Conservation (phyloP, 176 grass and related monocot genomes). For the Phragmites australis region DNA sequence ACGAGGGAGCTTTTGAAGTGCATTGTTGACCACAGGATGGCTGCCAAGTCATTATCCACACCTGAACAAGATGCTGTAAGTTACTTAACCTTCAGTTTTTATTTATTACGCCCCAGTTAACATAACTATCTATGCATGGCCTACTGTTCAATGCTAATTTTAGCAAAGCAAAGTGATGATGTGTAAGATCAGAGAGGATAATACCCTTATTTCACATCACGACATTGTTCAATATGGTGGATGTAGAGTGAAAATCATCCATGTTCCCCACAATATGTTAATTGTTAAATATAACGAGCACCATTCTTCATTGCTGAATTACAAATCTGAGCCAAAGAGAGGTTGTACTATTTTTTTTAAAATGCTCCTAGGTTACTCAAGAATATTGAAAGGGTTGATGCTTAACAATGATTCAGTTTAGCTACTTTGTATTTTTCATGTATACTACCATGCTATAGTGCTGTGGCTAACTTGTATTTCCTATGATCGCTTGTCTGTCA, state of each 20-base stretch:
- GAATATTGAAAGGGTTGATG: background rate
- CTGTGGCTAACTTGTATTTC: slow-evolving; percentile 21
- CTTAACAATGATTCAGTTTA: slow-evolving; percentile 13
- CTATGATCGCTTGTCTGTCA: too few relatives aligned
- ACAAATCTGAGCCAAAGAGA: background rate
- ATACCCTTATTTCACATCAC: background rate
- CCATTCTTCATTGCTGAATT: background rate
- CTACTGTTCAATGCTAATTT: slow-evolving; percentile 6
- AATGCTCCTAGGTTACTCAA: slow-evolving; percentile 1
- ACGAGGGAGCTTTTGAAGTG: slow-evolving; percentile 63
- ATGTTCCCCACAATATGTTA: slow-evolving; percentile 24
- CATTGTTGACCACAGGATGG: slow-evolving; percentile 66
- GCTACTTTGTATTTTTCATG: background rate
- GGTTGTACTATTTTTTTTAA: background rate
- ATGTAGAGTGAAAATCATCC: background rate
- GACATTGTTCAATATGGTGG: background rate
- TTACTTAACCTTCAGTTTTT: slow-evolving; percentile 22
- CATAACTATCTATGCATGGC: slow-evolving; percentile 19
- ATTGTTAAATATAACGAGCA: slow-evolving; percentile 2
- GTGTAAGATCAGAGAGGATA: background rate
- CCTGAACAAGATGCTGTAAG: slow-evolving; percentile 71
- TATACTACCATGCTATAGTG: slow-evolving; percentile 13
- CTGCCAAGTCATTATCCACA: slow-evolving; percentile 59
- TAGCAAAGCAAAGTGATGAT: background rate
- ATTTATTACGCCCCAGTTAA: background rate